Base-by-base conservation (phyloP, 495 filamentous ascomycete species). In the Penicillium samsonianum region DNA sequence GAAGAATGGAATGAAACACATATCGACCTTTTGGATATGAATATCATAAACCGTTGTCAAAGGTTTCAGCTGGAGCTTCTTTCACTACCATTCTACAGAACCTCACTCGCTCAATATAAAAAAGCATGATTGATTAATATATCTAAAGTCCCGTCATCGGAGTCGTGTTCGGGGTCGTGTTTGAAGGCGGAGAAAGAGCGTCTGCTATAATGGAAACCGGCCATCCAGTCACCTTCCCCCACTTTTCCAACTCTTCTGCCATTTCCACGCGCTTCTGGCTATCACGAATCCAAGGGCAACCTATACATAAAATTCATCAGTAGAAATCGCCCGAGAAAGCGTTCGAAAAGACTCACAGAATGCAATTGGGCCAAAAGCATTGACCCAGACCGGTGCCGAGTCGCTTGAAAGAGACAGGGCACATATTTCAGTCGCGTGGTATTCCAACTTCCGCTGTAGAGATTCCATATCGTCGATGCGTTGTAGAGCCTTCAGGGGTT, bases 311-410 rank as follows among this genome's bases (percentile, higher is more conserved):
- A 31, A 26, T 54, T 45, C 54, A 33, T 40, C 12, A 53, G 53
- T 22, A 11, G 20, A 44, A 33, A 33, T 33, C 12, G 4, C 30
- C 3, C 11, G 30, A 33, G 3, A 14, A 3, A 4, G 0, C 3
- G 10, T 33, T 14, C 6, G 17, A 10, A 1, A 26, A 7, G 19
- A 65, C 72, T 57, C 52, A 75, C 73, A 76, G 37, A 68, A 73
- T 5, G 70, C 64, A 49, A 75, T 72, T 11, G 70, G 73, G 0
- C 72, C 72, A 43, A 74, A 76, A 25, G 69, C 57, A 57, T 75
- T 76, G 12, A 76, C 65, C 47, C 72, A 63, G 17, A 72, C 72
- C 2, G 73, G 53, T 8, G 61, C 60, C 5, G 60, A 69, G 17
- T 71, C 61, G 45, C 66, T 73, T n/a, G 69, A 71, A 22, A 72